phyloP scores from a whole-genome alignment of 352 stramenopile genomes.

The Phytophthora multivora region DNA sequence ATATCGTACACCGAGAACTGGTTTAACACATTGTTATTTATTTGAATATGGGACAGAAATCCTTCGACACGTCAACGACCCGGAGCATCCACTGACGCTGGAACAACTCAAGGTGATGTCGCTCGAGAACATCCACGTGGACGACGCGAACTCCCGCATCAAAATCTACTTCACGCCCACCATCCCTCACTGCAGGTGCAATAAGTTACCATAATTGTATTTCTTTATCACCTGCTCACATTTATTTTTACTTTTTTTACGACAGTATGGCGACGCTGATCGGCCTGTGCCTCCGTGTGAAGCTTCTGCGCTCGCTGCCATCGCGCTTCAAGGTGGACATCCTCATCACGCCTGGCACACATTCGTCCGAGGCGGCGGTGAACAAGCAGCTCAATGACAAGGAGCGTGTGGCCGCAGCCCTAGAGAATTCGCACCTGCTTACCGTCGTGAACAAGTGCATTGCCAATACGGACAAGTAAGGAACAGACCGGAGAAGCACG shows the following conservation, averaged over 20 bases:
- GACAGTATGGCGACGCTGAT: constrained; percentile 97
- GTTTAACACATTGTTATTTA: background rate
- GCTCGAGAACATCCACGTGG: constrained; percentile 89
- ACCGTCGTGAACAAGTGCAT: constrained; percentile 98
- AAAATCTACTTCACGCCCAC: constrained; percentile 93
- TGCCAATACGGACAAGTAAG: constrained; percentile 86
- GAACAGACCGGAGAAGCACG: background rate
- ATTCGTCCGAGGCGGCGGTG: constrained; percentile 94
- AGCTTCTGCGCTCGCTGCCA: constrained; percentile 94
- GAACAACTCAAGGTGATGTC: constrained; percentile 94
- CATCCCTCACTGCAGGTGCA: constrained; percentile 95
- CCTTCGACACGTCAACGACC: constrained; percentile 91
- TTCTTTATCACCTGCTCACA: background rate
- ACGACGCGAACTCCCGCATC: constrained; percentile 81
- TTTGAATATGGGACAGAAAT: constrained; percentile 53
- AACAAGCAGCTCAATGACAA: constrained; percentile 99
- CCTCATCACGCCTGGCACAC: constrained; percentile 93
- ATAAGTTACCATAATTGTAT: background rate
- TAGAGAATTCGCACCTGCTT: constrained; percentile 96
- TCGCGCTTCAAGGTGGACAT: constrained; percentile 95
- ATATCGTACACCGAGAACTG: too few species aligned
- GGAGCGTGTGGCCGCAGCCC: constrained; percentile 94
- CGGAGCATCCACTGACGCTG: constrained; percentile 93
- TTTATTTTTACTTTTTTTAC: constrained; percentile 7
- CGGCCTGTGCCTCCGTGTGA: constrained; percentile 95